A percentile compares a stretch with the other conserved stretches of the same genome.
Evolutionary conservation across 2,329 filamentous ascomycete species (phyloP).

Genomic region (Aspergillus intermedius): DNA sequence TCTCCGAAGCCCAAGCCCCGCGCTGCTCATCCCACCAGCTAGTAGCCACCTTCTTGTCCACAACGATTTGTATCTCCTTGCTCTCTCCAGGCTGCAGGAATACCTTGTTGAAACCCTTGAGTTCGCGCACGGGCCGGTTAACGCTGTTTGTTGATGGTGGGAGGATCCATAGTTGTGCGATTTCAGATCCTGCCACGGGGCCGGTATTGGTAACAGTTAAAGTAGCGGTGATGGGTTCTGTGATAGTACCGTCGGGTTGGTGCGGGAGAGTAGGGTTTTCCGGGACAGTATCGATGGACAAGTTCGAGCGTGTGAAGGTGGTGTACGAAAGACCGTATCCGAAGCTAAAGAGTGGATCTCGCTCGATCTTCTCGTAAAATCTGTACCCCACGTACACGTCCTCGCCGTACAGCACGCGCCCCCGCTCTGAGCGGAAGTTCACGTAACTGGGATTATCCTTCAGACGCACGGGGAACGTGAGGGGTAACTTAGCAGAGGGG

Average conservation of each 20-base stretch:
- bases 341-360: slow-evolving; percentile 63
- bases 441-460: slow-evolving; percentile 68
- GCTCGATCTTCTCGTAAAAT: slow-evolving; percentile 63
- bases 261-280: slow-evolving; percentile 30
- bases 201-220: slow-evolving; percentile 49
- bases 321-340: slow-evolving; percentile 74
- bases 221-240: slow-evolving; percentile 43
- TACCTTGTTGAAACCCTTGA: slow-evolving; percentile 62
- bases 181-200: slow-evolving; percentile 46
- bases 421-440: slow-evolving; percentile 62
- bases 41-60: slow-evolving; percentile 58
- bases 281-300: slow-evolving; percentile 27
- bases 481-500: slow-evolving; percentile 66
- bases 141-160: slow-evolving; percentile 44
- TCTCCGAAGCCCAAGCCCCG: slow-evolving; percentile 59
- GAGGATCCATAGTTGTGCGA: slow-evolving; percentile 51
- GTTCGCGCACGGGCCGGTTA: slow-evolving; percentile 53
- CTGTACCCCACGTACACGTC: slow-evolving; percentile 73
- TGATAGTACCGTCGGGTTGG: slow-evolving; percentile 18
- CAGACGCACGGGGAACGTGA: slow-evolving; percentile 62
- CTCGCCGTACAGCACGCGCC: slow-evolving; percentile 66
- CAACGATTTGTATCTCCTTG: slow-evolving; percentile 50
- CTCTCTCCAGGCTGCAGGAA: slow-evolving; percentile 55
- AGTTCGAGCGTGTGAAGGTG: slow-evolving; percentile 51
- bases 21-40: slow-evolving; percentile 66